Evolutionary conservation across 108 stramenopile genomes (phyloP).

Genomic region (Nitzschia sp.): DNA sequence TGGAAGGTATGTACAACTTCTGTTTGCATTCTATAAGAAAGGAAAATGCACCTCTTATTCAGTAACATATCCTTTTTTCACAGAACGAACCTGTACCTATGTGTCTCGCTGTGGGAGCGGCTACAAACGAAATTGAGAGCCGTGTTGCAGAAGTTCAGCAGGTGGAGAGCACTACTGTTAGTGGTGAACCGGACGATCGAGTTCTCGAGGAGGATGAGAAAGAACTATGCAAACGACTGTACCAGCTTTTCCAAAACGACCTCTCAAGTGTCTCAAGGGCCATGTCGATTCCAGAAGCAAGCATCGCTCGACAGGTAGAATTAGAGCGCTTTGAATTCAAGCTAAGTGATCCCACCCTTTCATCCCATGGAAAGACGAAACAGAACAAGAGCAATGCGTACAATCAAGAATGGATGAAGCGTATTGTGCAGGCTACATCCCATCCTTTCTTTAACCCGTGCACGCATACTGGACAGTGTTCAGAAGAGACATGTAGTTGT

Average conservation of each 20-base stretch:
- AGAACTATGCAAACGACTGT: conserved; percentile 22
- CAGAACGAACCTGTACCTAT: too few species aligned
- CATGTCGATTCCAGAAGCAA: conserved; percentile 23
- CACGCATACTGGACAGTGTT: conserved; percentile 68
- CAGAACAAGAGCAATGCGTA: conserved; percentile 36
- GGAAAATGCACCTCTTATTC: neutral
- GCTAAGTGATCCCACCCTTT: neutral
- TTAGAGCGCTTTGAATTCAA: conserved; percentile 1
- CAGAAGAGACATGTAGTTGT: conserved; percentile 63
- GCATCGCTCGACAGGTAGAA: neutral
- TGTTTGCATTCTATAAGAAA: neutral
- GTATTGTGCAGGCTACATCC: conserved; percentile 36
- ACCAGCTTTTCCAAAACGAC: conserved; percentile 49
- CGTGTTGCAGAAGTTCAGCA: too few species aligned
- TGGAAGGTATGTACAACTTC: conserved; percentile 34
- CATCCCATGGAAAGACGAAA: conserved; percentile 23
- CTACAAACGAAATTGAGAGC: too few species aligned
- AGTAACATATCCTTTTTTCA: too few species aligned
- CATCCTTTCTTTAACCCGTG: conserved; percentile 65
- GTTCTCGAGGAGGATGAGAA: neutral
- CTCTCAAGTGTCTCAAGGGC: conserved; percentile 37
- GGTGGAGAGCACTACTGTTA: too few species aligned
- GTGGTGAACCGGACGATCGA: neutral
- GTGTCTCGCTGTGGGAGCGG: too few species aligned
- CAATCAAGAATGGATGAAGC: conserved; percentile 48